Conservation (phyloP, 2,329 filamentous ascomycete species). For the Corynespora cassiicola region DNA sequence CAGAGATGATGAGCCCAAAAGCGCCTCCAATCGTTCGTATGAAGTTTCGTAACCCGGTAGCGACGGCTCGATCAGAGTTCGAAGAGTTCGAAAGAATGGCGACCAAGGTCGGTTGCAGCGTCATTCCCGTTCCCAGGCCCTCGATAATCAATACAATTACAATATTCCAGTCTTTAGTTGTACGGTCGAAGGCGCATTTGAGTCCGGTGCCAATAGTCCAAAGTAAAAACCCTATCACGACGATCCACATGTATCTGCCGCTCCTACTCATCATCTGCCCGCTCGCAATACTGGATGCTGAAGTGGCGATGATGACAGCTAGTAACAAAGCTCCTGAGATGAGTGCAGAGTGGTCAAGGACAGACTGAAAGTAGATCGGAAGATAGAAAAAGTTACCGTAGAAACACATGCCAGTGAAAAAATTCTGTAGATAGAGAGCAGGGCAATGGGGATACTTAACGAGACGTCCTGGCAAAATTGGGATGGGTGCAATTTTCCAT, state of each 20-base stretch:
- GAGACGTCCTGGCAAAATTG: conserved; percentile 58
- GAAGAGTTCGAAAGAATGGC: conserved; percentile 58
- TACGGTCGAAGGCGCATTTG: conserved; percentile 54
- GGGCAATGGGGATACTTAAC: conserved; percentile 41
- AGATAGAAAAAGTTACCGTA: conserved; percentile 66
- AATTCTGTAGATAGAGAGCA: conserved; percentile 63
- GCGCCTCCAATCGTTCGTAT: conserved; percentile 66
- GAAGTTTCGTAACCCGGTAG: conserved; percentile 68
- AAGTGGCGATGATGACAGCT: conserved; percentile 23
- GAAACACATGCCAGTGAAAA: conserved; percentile 65
- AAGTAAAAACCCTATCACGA: conserved; percentile 44
- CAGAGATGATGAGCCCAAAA: conserved; percentile 22
- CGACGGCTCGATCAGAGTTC: conserved; percentile 64
- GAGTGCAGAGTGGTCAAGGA: conserved; percentile 27
- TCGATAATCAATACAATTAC: conserved; percentile 61
- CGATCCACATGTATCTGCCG: conserved; percentile 26
- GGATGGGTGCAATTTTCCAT: conserved; percentile 62
- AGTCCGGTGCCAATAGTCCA: conserved; percentile 62
- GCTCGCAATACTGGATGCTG: conserved; percentile 19
- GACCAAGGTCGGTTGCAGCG: conserved; percentile 60
- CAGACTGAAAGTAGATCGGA: conserved; percentile 67
- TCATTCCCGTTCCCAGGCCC: conserved; percentile 52
- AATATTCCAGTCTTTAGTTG: conserved; percentile 52
- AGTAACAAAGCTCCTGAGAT: conserved; percentile 18
- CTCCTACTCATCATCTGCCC: conserved; percentile 25